Evolutionary conservation across 2,329 filamentous ascomycete species (phyloP).

Genomic region (Apiospora phragmitis): DNA sequence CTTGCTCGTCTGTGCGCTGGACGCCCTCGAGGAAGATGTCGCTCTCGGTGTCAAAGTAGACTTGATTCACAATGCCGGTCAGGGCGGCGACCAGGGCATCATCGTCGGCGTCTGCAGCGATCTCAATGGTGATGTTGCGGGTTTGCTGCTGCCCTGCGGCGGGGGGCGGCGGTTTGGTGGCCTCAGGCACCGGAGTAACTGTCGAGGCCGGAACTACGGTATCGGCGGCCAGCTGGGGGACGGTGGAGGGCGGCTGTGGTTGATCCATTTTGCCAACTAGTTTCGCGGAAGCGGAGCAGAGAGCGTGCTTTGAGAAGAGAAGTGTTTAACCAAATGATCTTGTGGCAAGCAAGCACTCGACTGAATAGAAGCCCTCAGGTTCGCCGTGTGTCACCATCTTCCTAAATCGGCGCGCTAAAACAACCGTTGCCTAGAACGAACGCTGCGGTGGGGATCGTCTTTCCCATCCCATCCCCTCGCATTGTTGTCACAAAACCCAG

Average conservation of each 20-base stretch:
- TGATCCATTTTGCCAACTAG: background rate
- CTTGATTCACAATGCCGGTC: constrained; percentile 22
- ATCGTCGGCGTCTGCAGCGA: constrained; percentile 21
- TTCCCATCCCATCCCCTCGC: background rate
- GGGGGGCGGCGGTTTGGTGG: background rate
- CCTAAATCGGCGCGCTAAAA: background rate
- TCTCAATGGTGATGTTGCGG: constrained; percentile 14
- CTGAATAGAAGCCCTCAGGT: background rate
- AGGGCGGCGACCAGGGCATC: constrained; percentile 20
- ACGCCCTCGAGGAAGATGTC: constrained; percentile 38
- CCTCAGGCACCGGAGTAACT: constrained; percentile 7
- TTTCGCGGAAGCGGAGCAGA: background rate
- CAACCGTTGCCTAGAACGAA: background rate
- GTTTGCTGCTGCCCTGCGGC: background rate
- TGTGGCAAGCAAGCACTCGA: background rate
- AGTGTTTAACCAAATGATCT: background rate
- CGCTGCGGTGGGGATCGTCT: background rate
- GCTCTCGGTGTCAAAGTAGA: constrained; percentile 58
- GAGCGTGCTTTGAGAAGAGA: background rate
- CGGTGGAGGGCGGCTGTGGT: background rate
- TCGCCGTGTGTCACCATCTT: background rate
- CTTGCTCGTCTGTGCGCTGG: constrained; percentile 23
- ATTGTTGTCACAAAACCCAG: background rate
- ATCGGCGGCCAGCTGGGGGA: constrained; percentile 12
- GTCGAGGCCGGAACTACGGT: constrained; percentile 18